These are phyloP conservation scores for Penicillium canariense DNA, from an alignment of 495 filamentous ascomycete species.

Conservation along the genomic window DNA sequence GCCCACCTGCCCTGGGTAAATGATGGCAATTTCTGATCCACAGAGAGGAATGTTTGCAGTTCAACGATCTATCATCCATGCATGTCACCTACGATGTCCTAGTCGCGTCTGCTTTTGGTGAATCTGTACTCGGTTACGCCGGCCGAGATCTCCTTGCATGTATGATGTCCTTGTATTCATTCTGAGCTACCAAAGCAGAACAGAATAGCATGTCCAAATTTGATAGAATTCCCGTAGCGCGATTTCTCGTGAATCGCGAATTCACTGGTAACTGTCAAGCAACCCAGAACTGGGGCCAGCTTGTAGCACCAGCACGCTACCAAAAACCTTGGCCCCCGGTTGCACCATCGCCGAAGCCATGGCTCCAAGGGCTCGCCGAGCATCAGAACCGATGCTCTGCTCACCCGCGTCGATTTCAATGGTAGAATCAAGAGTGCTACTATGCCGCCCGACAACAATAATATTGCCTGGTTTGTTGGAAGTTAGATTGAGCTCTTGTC, in stretches of 20 bases:
- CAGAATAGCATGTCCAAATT: background rate
- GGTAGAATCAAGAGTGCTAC: slow-evolving; percentile 17
- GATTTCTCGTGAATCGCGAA: background rate
- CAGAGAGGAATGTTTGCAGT: too few species aligned
- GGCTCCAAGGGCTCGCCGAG: slow-evolving; percentile 62
- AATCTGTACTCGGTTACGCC: background rate
- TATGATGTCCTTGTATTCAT: background rate
- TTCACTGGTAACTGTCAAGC: slow-evolving; percentile 9
- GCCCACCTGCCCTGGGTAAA: too few species aligned
- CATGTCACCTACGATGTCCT: background rate
- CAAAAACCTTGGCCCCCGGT: slow-evolving; percentile 57
- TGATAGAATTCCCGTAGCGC: background rate
- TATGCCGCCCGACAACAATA: slow-evolving; percentile 67
- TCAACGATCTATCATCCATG: too few species aligned
- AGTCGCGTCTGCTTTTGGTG: too few species aligned
- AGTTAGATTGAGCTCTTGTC: slow-evolving; percentile 58
- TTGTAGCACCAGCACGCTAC: slow-evolving; percentile 78
- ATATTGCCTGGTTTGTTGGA: slow-evolving; percentile 74
- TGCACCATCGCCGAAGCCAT: slow-evolving; percentile 60
- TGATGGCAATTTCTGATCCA: too few species aligned
- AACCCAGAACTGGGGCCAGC: slow-evolving; percentile 40
- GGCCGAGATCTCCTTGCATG: background rate
- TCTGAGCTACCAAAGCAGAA: background rate
- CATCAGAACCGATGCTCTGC: slow-evolving; percentile 41
- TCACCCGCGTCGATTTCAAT: slow-evolving; percentile 8